Evolutionary conservation across 345 rosid genomes (phyloP).

Genomic region (Camelina sativa): DNA sequence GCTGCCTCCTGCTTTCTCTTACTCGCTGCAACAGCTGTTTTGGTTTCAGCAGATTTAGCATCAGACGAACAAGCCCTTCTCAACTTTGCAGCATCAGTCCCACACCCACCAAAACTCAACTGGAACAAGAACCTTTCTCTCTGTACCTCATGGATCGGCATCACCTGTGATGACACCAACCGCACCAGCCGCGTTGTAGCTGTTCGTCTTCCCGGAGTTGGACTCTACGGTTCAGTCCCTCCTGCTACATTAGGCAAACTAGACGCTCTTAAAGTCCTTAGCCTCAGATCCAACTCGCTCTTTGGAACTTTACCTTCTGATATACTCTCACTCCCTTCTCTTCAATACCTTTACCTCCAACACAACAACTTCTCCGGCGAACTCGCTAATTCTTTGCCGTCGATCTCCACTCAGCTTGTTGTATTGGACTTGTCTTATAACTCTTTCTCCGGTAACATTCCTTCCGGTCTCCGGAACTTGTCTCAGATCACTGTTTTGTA

Average conservation of each 20-base stretch:
- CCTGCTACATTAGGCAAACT: slow-evolving; percentile 59
- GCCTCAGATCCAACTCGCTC: slow-evolving; percentile 76
- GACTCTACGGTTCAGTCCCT: slow-evolving; percentile 68
- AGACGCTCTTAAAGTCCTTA: slow-evolving; percentile 59
- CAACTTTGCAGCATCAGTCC: slow-evolving; percentile 54
- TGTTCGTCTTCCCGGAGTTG: slow-evolving; percentile 72
- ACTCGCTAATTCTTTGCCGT: slow-evolving; percentile 40
- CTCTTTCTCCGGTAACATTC: slow-evolving; percentile 63
- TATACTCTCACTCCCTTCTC: slow-evolving; percentile 63
- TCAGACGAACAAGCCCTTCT: slow-evolving; percentile 65
- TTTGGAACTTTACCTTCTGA: slow-evolving; percentile 68
- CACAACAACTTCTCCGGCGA: slow-evolving; percentile 66
- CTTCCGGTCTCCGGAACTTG: slow-evolving; percentile 47
- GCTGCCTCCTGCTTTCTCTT: slow-evolving; percentile 30
- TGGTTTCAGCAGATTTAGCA: slow-evolving; percentile 48
- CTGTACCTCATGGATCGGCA: slow-evolving; percentile 67
- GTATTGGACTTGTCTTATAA: slow-evolving; percentile 72
- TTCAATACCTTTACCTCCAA: slow-evolving; percentile 64
- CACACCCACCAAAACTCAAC: slow-evolving; percentile 56
- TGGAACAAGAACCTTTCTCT: slow-evolving; percentile 54
- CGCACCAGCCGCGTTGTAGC: slow-evolving; percentile 48
- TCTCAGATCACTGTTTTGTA: slow-evolving; percentile 49
- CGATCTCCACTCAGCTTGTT: slow-evolving; percentile 51
- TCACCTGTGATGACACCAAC: slow-evolving; percentile 52
- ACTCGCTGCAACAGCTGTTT: slow-evolving; percentile 27